A percentile compares a stretch with the other conserved stretches of the same genome.
These are phyloP conservation scores for Beauveria sp. DNA, from an alignment of 2,329 filamentous ascomycete genomes.

Conservation along the genomic window DNA sequence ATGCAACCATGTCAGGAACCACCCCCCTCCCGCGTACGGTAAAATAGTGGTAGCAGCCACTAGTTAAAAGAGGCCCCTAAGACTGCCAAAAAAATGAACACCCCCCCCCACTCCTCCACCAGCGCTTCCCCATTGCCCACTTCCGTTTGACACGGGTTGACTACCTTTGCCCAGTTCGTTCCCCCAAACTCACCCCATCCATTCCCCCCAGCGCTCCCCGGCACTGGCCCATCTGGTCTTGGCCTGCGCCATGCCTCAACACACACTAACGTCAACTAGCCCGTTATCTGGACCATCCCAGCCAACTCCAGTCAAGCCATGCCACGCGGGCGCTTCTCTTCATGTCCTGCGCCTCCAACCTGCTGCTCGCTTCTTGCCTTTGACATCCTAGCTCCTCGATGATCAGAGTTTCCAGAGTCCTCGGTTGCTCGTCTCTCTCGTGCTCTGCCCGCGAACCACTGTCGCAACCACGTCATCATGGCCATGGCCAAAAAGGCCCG, in stretches of 20 bases:
- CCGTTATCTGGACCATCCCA: not conserved
- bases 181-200: not conserved
- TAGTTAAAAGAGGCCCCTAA: not conserved
- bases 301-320: conserved; percentile 9
- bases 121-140: not conserved
- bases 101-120: not conserved
- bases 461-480: conserved; percentile 6
- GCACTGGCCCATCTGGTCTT: not conserved
- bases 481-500: conserved; percentile 60
- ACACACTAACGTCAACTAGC: not conserved
- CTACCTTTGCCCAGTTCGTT: not conserved
- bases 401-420: not conserved
- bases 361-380: not conserved
- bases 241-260: conserved; percentile 1
- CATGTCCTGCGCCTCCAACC: not conserved
- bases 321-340: conserved; percentile 8
- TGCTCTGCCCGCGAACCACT: not conserved
- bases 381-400: not conserved
- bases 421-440: not conserved
- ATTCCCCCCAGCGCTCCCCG: not conserved
- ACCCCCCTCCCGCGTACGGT: no score
- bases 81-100: not conserved
- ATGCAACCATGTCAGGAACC: no score
- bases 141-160: no score
- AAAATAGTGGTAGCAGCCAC: not conserved